Evolutionary conservation across 1,284 basidiomycete genomes (phyloP).

Genomic region (Kwoniella shivajii): DNA sequence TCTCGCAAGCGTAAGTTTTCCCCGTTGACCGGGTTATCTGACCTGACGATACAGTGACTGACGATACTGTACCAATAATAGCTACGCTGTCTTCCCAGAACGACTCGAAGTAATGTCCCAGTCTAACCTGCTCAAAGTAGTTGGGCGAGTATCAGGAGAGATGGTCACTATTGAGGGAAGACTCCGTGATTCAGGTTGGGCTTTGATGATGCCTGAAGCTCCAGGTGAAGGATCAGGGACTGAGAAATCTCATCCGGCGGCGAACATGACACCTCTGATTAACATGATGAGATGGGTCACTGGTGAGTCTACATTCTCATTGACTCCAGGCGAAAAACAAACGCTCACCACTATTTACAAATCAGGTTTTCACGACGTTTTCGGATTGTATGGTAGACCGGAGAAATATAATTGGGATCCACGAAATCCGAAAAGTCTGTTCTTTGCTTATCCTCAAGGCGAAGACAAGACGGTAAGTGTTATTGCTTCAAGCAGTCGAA

Average conservation of each 20-base stretch:
- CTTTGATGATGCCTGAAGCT: constrained; percentile 82
- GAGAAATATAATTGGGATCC: constrained; percentile 83
- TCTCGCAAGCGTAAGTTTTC: constrained; percentile 48
- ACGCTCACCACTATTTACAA: not conserved
- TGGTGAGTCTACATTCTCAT: constrained; percentile 59
- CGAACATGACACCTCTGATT: constrained; percentile 50
- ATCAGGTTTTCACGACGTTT: constrained; percentile 79
- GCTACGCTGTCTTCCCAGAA: constrained; percentile 89
- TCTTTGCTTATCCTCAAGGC: constrained; percentile 52
- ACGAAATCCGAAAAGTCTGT: constrained; percentile 61
- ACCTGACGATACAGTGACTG: not conserved
- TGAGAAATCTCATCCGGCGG: not conserved
- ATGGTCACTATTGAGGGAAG: constrained; percentile 60
- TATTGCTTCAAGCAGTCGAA: not conserved
- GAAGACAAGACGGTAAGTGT: constrained; percentile 39
- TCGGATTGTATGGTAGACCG: constrained; percentile 80
- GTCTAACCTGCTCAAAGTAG: constrained; percentile 85
- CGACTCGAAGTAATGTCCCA: constrained; percentile 85
- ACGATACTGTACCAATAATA: constrained; percentile 5
- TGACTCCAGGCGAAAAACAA: constrained; percentile 11
- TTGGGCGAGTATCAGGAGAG: constrained; percentile 76
- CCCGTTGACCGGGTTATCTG: too few relatives aligned
- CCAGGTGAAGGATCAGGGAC: constrained; percentile 55
- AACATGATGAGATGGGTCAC: constrained; percentile 96
- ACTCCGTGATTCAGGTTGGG: constrained; percentile 70